Conservation (phyloP, 2,329 filamentous ascomycete species). For the Ascochyta viciae-villosae region DNA sequence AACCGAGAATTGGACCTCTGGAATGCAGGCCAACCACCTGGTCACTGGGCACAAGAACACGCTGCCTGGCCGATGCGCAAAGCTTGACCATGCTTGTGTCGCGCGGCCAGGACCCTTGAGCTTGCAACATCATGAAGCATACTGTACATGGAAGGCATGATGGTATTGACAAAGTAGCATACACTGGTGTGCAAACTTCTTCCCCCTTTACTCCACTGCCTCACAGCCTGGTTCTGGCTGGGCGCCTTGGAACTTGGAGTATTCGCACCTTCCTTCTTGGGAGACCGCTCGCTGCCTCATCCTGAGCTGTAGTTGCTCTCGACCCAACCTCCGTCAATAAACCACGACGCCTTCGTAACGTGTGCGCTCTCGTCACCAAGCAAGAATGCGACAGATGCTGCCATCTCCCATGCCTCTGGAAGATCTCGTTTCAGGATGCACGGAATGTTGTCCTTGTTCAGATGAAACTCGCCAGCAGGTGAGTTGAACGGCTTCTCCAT, state of each 20-base stretch:
- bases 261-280: conserved; percentile 1
- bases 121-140: neutral
- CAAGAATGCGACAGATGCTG: conserved; percentile 16
- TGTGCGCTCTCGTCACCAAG: conserved; percentile 18
- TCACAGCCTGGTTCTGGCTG: neutral
- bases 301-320: conserved; percentile 17
- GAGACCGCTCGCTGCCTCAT: neutral
- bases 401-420: conserved; percentile 18
- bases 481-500: conserved; percentile 17
- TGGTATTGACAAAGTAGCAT: neutral
- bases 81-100: neutral
- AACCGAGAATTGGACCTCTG: neutral
- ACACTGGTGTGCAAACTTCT: neutral
- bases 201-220: neutral
- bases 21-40: conserved; percentile 4
- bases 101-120: neutral
- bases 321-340: conserved; percentile 19
- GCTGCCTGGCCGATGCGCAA: neutral
- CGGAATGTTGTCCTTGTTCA: conserved; percentile 5
- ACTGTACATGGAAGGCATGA: neutral
- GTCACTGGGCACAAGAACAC: neutral
- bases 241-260: neutral
- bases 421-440: too few relatives aligned
- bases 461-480: conserved; percentile 6
- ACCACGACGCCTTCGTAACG: conserved; percentile 17